These are phyloP conservation scores for Coleophoma crateriformis DNA, from an alignment of 2,329 filamentous ascomycete genomes.

Conservation along the genomic window DNA sequence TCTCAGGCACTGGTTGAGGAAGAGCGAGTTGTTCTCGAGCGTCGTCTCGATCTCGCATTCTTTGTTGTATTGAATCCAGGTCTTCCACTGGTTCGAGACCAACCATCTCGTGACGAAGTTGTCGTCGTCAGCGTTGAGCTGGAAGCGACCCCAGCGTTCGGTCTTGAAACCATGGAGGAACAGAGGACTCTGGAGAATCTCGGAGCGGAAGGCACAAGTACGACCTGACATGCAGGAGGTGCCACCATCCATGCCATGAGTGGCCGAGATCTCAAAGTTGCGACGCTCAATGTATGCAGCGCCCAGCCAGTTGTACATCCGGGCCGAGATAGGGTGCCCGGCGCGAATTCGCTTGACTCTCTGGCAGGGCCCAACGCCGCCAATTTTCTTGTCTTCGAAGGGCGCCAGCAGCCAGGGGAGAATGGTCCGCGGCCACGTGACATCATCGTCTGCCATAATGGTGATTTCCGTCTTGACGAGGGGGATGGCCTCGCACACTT, in stretches of 20 bases:
- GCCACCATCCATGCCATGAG: constrained; percentile 89
- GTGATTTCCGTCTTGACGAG: constrained; percentile 79
- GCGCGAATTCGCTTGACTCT: constrained; percentile 63
- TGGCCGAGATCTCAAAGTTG: constrained; percentile 96
- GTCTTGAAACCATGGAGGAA: constrained; percentile 89
- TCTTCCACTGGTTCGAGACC: constrained; percentile 87
- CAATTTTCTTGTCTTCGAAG: constrained; percentile 78
- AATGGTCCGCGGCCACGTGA: constrained; percentile 82
- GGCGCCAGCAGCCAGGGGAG: constrained; percentile 90
- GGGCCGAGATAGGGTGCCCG: constrained; percentile 48
- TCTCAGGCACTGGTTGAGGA: constrained; percentile 85
- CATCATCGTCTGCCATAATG: constrained; percentile 92
- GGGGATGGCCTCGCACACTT: constrained; percentile 87
- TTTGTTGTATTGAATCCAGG: constrained; percentile 88
- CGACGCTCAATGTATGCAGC: constrained; percentile 88
- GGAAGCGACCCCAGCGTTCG: constrained; percentile 83
- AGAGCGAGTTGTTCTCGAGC: constrained; percentile 81
- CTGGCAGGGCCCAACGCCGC: constrained; percentile 90
- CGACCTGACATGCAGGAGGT: constrained; percentile 96
- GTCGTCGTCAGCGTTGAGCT: constrained; percentile 93
- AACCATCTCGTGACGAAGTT: constrained; percentile 98
- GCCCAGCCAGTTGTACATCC: constrained; percentile 82
- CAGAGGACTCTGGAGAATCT: constrained; percentile 77
- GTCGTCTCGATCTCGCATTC: constrained; percentile 92
- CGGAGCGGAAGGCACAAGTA: constrained; percentile 85